Percentiles rank a stretch among this genome's conserved stretches.
phyloP scores from a whole-genome alignment of 768 basidiomycete genomes.

The Russula vinacea region DNA sequence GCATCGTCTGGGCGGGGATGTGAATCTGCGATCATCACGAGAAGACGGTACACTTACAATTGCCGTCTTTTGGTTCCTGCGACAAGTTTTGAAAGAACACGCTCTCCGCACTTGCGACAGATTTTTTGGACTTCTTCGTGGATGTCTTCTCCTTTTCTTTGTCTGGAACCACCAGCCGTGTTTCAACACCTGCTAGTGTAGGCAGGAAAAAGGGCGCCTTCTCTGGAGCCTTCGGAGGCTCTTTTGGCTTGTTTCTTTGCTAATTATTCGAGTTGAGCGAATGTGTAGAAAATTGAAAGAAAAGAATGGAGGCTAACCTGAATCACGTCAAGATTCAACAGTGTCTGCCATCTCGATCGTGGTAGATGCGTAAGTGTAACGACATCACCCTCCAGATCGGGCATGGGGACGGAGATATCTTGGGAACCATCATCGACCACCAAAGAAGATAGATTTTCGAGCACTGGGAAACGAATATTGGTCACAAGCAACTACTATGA shows the following conservation, averaged over 20 bases:
- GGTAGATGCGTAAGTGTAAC: conserved; percentile 91
- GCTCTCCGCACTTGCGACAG: conserved; percentile 53
- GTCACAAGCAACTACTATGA: conserved; percentile 16
- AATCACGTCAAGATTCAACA: conserved; percentile 95
- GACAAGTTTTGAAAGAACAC: conserved; percentile 66
- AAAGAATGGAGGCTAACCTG: conserved; percentile 48
- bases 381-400: conserved; percentile 85
- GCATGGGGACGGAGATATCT: conserved; percentile 80
- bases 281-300: background rate
- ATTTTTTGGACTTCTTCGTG: conserved; percentile 53
- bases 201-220: conserved; percentile 97
- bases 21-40: conserved; percentile 16
- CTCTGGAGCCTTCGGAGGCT: conserved; percentile 91
- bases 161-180: conserved; percentile 66
- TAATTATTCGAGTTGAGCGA: conserved; percentile 35
- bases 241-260: conserved; percentile 96
- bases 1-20: conserved; percentile 55
- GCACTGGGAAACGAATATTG: conserved; percentile 40
- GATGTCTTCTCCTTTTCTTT: conserved; percentile 41
- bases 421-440: conserved; percentile 55
- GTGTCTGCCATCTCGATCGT: conserved; percentile 90
- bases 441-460: conserved; percentile 68
- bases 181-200: conserved; percentile 82
- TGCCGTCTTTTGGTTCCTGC: conserved; percentile 51
- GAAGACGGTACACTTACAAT: conserved; percentile 55